These are phyloP conservation scores for Syncephalastrum sp. DNA, from an alignment of 371 early-diverging fungal species.

Conservation along the genomic window DNA sequence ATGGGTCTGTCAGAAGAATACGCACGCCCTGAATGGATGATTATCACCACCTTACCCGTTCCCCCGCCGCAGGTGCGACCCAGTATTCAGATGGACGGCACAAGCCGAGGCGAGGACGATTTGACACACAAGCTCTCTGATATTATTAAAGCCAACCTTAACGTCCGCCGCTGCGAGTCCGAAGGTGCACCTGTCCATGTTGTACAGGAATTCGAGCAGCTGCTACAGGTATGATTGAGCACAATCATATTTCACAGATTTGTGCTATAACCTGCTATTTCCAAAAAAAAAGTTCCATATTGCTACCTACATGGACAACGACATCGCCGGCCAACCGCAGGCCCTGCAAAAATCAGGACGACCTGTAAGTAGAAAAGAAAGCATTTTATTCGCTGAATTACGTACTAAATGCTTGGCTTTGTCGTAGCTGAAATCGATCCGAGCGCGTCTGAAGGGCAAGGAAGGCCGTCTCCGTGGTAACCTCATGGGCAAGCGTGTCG, in stretches of 20 bases:
- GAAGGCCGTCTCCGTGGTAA: conserved; percentile 99
- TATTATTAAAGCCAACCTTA: conserved; percentile 96
- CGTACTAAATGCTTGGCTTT: conserved; percentile 3
- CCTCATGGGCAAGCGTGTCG: conserved; percentile 99
- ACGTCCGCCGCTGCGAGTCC: conserved; percentile 85
- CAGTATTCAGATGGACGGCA: conserved; percentile 97
- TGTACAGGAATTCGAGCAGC: conserved; percentile 91
- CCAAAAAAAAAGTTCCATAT: conserved; percentile 78
- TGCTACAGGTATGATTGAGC: conserved; percentile 71
- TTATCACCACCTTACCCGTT: conserved; percentile 93
- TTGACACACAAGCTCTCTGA: conserved; percentile 97
- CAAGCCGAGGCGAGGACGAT: conserved; percentile 96
- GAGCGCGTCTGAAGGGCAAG: conserved; percentile 99
- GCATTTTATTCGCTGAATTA: background rate
- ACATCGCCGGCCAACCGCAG: conserved; percentile 96
- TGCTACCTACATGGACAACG: conserved; percentile 99
- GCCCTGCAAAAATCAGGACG: conserved; percentile 96
- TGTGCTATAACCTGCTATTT: conserved; percentile 1
- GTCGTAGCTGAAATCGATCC: conserved; percentile 87
- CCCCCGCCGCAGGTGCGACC: conserved; percentile 99
- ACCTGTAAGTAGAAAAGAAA: conserved; percentile 64
- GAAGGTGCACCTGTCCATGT: conserved; percentile 98
- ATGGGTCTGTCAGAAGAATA: conserved; percentile 95
- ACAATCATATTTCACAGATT: background rate
- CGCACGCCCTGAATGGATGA: conserved; percentile 99